Conservation (phyloP, 345 rosid species). For the Sisymbrium irio region DNA sequence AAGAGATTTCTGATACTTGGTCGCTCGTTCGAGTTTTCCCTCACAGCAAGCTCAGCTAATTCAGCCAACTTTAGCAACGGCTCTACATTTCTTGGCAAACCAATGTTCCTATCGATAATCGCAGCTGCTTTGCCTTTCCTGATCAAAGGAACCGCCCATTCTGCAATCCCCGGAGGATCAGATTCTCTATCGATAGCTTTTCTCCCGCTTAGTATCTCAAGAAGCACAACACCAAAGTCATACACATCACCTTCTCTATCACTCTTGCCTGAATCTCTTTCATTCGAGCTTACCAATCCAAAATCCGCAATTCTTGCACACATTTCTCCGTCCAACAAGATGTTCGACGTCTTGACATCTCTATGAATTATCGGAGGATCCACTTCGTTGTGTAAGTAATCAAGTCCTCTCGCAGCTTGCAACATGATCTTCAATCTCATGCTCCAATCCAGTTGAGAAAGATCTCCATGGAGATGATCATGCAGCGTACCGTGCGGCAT, state of each 20-base stretch:
- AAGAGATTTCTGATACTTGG: constrained; percentile 59
- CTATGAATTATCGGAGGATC: constrained; percentile 65
- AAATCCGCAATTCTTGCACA: constrained; percentile 81
- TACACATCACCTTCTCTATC: constrained; percentile 65
- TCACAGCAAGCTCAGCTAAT: constrained; percentile 66
- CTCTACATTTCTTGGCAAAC: constrained; percentile 79
- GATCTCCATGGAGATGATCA: constrained; percentile 84
- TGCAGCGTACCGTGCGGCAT: constrained; percentile 89
- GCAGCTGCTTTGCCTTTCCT: constrained; percentile 71
- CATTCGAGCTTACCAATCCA: constrained; percentile 59
- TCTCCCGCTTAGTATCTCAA: constrained; percentile 84
- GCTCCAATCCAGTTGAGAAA: constrained; percentile 71
- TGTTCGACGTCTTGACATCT: constrained; percentile 71
- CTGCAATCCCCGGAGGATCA: constrained; percentile 59
- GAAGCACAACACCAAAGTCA: constrained; percentile 66
- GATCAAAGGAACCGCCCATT: constrained; percentile 75
- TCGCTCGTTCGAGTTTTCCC: constrained; percentile 56
- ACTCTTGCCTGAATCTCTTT: constrained; percentile 45
- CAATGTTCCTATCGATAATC: constrained; percentile 56
- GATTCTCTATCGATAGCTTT: constrained; percentile 68
- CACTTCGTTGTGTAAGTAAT: constrained; percentile 74
- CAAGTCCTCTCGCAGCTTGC: constrained; percentile 87
- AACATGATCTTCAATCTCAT: constrained; percentile 62
- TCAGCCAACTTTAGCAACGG: constrained; percentile 80
- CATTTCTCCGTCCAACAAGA: constrained; percentile 82